A percentile compares a stretch with the other conserved stretches of the same genome.
Evolutionary conservation across 2,329 filamentous ascomycete species (phyloP).

Genomic region (Fusarium sarcochroum): DNA sequence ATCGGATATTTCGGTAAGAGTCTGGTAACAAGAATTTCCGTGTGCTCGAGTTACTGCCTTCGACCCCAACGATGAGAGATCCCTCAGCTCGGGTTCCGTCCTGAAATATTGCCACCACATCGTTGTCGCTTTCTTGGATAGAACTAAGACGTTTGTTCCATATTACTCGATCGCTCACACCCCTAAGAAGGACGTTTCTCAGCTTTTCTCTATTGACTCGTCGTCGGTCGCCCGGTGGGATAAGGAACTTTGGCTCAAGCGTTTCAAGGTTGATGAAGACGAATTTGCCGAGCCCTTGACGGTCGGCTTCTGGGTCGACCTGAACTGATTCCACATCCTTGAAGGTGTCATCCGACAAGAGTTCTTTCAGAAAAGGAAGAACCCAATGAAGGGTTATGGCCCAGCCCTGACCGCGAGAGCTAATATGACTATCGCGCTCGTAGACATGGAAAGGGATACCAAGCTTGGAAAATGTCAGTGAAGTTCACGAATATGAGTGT

Average conservation of each 20-base stretch:
- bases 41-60: slow-evolving; percentile 20
- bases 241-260: slow-evolving; percentile 12
- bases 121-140: neutral
- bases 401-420: slow-evolving; percentile 14
- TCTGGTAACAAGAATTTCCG: slow-evolving; percentile 1
- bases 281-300: slow-evolving; percentile 17
- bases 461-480: neutral
- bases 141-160: slow-evolving; percentile 18
- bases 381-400: slow-evolving; percentile 24
- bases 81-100: slow-evolving; percentile 4
- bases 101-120: neutral
- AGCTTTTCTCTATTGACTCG: slow-evolving; percentile 21
- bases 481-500: too few species aligned
- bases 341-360: slow-evolving; percentile 3
- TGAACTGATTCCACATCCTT: slow-evolving; percentile 4
- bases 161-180: neutral
- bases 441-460: slow-evolving; percentile 11
- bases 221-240: slow-evolving; percentile 6
- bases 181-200: slow-evolving; percentile 6
- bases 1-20: slow-evolving; percentile 7
- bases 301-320: slow-evolving; percentile 15
- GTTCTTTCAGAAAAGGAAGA: neutral
- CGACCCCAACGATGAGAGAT: slow-evolving; percentile 7
- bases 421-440: slow-evolving; percentile 11
- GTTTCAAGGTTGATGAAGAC: slow-evolving; percentile 13